These are phyloP conservation scores for Podospora pseudoanserina DNA, from an alignment of 495 filamentous ascomycete genomes.

Conservation along the genomic window DNA sequence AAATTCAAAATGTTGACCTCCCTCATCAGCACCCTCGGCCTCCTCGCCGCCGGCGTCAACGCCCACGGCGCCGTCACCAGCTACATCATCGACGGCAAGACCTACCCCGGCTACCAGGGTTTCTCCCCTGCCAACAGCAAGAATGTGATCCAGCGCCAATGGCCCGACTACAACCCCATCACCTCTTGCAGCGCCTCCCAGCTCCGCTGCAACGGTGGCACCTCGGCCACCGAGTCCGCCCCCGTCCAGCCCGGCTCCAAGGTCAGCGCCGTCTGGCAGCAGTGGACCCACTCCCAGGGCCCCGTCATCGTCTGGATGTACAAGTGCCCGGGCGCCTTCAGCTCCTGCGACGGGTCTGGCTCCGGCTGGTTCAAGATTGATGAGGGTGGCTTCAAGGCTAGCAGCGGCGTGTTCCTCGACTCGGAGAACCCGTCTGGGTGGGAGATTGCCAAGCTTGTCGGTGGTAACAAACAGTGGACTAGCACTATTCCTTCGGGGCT, in stretches of 20 bases:
- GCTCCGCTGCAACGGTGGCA: slow-evolving; percentile 57
- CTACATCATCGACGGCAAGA: slow-evolving; percentile 52
- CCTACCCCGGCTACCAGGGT: slow-evolving; percentile 50
- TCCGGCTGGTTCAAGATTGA: slow-evolving; percentile 61
- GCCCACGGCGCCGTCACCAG: slow-evolving; percentile 57
- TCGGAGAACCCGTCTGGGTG: slow-evolving; percentile 29
- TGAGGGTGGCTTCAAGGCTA: slow-evolving; percentile 45
- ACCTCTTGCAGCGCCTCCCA: slow-evolving; percentile 36
- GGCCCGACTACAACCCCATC: slow-evolving; percentile 53
- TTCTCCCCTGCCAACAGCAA: slow-evolving; percentile 45
- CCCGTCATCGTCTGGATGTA: slow-evolving; percentile 56
- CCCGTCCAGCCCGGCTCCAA: slow-evolving; percentile 44
- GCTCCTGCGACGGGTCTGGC: slow-evolving; percentile 43
- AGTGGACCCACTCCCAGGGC: slow-evolving; percentile 57
- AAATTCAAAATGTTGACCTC: slow-evolving; percentile 26
- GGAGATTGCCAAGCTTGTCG: slow-evolving; percentile 40
- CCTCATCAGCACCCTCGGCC: slow-evolving; percentile 21
- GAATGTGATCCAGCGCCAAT: slow-evolving; percentile 54
- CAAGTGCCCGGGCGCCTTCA: slow-evolving; percentile 47
- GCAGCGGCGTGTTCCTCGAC: slow-evolving; percentile 32
- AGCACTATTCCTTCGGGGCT: slow-evolving; percentile 49
- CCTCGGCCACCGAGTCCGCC: slow-evolving; percentile 42
- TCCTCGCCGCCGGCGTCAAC: slow-evolving; percentile 37
- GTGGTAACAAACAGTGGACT: slow-evolving; percentile 49
- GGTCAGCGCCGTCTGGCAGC: slow-evolving; percentile 50